Evolutionary conservation across 805 yeast species (phyloP), one percentile per base, ranked within the genome.

Genomic region (Jamesozyma piceae): DNA sequence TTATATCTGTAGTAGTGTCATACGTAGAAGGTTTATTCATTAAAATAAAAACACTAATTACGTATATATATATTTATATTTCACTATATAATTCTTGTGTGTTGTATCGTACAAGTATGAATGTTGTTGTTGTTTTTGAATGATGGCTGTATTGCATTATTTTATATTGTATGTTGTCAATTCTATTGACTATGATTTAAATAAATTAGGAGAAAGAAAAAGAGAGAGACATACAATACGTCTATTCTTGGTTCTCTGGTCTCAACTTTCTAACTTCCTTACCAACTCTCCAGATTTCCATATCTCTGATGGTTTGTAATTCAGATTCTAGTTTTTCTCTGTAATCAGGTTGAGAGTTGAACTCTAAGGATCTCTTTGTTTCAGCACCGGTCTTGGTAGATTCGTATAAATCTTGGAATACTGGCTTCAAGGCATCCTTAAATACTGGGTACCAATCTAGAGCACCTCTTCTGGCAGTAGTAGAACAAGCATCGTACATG

Each of bases 401-500:
- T 68, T 82, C 87, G 79, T 92, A 92, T 64, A 92, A 79, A 66
- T 92, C 95, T 72, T 84, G 78, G 80, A 92, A 92, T 48, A 92
- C 97, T 64, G 98, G 97, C 78, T 92, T 92, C 73, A 92, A 79
- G 65, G 97, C 96, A 59, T 86, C 90, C 80, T 89, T 89, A 88
- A 92, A 92, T 72, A 83, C 75, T 72, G 97, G 97, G 78, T 92
- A 90, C 98, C 98, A 92, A 78, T 92, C 98, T 63, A 92, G 80
- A 67, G 98, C 98, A 80, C 98, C 98, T 77, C 98, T 87, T 80
- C 97, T 88, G 64, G 98, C 98, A 57, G 98, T 92, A 66, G 98
- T 92, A 57, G 98, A 92, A 75, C 98, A 92, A 63, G 98, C 98
- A 68, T 92, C 97, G 81, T 92, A 92, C 98, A 92, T 92, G 90